phyloP scores from a whole-genome alignment of 495 filamentous ascomycete genomes.

The Lichina pygmaea region DNA sequence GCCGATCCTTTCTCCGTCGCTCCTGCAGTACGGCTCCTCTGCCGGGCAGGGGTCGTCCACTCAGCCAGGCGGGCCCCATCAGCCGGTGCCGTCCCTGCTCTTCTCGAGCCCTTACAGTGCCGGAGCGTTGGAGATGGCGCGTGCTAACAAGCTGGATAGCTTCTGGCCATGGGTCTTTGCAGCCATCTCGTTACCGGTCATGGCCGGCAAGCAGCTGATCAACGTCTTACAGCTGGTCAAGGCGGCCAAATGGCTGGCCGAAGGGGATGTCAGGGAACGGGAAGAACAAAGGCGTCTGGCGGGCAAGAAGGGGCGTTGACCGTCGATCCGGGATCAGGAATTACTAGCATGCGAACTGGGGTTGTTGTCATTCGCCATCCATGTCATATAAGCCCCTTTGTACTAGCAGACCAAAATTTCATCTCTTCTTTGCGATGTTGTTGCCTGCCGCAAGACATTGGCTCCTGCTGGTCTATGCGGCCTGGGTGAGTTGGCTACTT shows the following conservation, averaged over 20 bases:
- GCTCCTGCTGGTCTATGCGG: too few species aligned
- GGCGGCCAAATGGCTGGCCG: conserved; percentile 73
- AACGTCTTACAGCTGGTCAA: conserved; percentile 88
- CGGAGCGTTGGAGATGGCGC: conserved; percentile 69
- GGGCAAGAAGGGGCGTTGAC: neutral
- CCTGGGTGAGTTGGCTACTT: too few species aligned
- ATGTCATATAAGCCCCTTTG: too few species aligned
- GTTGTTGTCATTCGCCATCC: too few species aligned
- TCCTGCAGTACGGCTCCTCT: conserved; percentile 24
- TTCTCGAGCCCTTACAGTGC: conserved; percentile 73
- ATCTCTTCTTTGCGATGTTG: too few species aligned
- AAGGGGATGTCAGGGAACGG: conserved; percentile 33
- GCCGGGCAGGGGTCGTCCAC: conserved; percentile 23
- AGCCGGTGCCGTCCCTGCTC: conserved; percentile 33
- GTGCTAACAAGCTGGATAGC: conserved; percentile 81
- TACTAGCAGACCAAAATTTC: too few species aligned
- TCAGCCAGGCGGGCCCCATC: conserved; percentile 36
- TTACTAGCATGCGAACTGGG: too few species aligned
- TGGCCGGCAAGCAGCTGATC: conserved; percentile 76
- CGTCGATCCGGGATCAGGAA: neutral
- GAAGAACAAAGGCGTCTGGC: conserved; percentile 17
- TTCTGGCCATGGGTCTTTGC: conserved; percentile 71
- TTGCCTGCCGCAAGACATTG: too few species aligned
- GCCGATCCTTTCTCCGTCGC: conserved; percentile 56
- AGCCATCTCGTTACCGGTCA: conserved; percentile 55